phyloP scores from a whole-genome alignment of 2,329 filamentous ascomycete genomes.

The Thermoascus crustaceus region DNA sequence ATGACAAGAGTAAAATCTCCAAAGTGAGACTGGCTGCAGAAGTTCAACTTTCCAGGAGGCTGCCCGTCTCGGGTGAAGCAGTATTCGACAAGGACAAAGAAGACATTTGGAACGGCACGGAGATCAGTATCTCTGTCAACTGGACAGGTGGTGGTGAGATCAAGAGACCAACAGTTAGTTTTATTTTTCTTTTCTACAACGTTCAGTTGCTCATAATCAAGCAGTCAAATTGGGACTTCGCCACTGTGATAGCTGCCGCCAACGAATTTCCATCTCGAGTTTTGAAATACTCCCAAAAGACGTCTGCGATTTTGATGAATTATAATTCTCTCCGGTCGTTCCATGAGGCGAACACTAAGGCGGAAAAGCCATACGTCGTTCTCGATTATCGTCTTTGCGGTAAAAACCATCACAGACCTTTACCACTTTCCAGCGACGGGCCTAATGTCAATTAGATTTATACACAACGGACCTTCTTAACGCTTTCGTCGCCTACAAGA shows the following conservation, averaged over 20 bases:
- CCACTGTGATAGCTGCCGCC: conserved; percentile 22
- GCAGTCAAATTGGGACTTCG: conserved; percentile 21
- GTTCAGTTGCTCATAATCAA: neutral
- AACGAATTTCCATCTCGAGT: conserved; percentile 28
- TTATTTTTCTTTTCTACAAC: neutral
- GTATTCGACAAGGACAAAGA: conserved; percentile 9
- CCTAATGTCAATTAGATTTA: conserved; percentile 9
- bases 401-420: conserved; percentile 2
- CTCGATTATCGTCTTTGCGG: conserved; percentile 25
- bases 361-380: conserved; percentile 15
- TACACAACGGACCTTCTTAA: conserved; percentile 26
- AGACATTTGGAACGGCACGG: conserved; percentile 15
- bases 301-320: conserved; percentile 21
- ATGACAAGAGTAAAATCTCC: conserved; percentile 22
- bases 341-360: conserved; percentile 19
- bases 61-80: conserved; percentile 7
- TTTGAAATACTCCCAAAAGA: conserved; percentile 20
- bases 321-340: conserved; percentile 24
- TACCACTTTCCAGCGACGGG: neutral
- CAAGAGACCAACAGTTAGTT: conserved; percentile 18
- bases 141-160: conserved; percentile 27
- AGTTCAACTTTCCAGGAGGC: conserved; percentile 14
- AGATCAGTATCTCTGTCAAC: conserved; percentile 26
- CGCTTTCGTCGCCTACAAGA: conserved; percentile 25
- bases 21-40: conserved; percentile 27